Base-by-base conservation (phyloP, 1,284 basidiomycete genomes). In the Leccinum brunneo-olivaceum region DNA sequence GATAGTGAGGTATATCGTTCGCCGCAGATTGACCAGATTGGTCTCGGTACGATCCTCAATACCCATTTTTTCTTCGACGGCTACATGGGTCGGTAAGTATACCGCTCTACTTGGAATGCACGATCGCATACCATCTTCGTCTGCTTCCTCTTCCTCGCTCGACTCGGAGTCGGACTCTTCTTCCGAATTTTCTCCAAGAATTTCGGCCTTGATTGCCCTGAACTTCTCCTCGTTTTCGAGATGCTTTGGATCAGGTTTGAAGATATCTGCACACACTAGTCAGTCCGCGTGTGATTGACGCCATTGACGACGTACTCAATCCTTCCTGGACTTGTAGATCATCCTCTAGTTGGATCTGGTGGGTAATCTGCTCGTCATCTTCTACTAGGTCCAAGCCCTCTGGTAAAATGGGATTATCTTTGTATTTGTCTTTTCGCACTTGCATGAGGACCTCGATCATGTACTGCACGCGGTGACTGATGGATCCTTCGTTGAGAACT, bases 371-470 rank as follows among this genome's bases (percentile, higher is more conserved):
- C 56, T 96, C 93, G 21, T 98, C 95, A 60, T 98, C 95, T 57
- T 98, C 92, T 0, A 99, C 96, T 24, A 99, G 68, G 61, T 99
- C 96, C 57, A 99, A 65, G 0, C 92, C 92, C 59, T 98, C 93
- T 1, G 90, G 84, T 35, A 98, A 69, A 50, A 90, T 81, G 16
- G 93, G 94, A 63, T 99, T 97, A 64, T 98, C 95, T 73, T 97
- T 97, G 76, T 91, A 98, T 65, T 90, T 92, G 72, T 99, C 96
- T 69, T 96, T 95, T 52, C 95, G 77, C 9, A 97, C 90, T 65
- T 96, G 93, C 87, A 97, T 96, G 41, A 96, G 73, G 5, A 98
- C 95, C 67, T 98, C 96, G 58, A 99, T 93, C 96, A 98, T 98
- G 69, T 97, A 99, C 62, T 98, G 95, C 20, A 97, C 92, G 53